These are phyloP conservation scores for Kwoniella dejecticola DNA, from an alignment of 768 basidiomycete species.

Conservation along the genomic window DNA sequence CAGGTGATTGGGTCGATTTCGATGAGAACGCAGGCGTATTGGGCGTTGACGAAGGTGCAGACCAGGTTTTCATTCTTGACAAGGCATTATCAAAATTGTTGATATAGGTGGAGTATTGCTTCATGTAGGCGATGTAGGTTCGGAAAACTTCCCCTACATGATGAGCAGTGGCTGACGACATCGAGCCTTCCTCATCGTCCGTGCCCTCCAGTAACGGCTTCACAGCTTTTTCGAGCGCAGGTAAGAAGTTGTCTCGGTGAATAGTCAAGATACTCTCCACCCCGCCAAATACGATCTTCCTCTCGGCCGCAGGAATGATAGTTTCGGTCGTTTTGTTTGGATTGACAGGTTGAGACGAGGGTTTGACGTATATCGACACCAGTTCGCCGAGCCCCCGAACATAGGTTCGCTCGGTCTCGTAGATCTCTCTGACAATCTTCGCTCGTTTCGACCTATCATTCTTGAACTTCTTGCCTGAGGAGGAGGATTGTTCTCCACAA, in stretches of 20 bases:
- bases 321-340: slow-evolving; percentile 72
- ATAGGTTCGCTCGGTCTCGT: slow-evolving; percentile 91
- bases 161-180: slow-evolving; percentile 74
- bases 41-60: slow-evolving; percentile 44
- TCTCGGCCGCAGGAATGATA: slow-evolving; percentile 77
- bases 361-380: slow-evolving; percentile 91
- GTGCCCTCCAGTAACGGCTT: slow-evolving; percentile 66
- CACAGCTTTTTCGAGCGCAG: slow-evolving; percentile 78
- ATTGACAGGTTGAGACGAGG: slow-evolving; percentile 70
- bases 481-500: slow-evolving; percentile 10
- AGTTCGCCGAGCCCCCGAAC: slow-evolving; percentile 91
- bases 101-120: slow-evolving; percentile 97
- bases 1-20: slow-evolving; percentile 17
- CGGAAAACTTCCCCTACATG: slow-evolving; percentile 85
- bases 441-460: slow-evolving; percentile 83
- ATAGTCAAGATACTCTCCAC: slow-evolving; percentile 87
- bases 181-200: slow-evolving; percentile 69
- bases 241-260: slow-evolving; percentile 89
- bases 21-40: slow-evolving; percentile 23
- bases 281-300: slow-evolving; percentile 88
- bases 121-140: slow-evolving; percentile 95
- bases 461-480: slow-evolving; percentile 70
- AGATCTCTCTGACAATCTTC: slow-evolving; percentile 84
- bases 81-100: slow-evolving; percentile 96
- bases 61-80: slow-evolving; percentile 84